Conservation (phyloP, 495 filamentous ascomycete genomes). For the Oidiodendron maius region DNA sequence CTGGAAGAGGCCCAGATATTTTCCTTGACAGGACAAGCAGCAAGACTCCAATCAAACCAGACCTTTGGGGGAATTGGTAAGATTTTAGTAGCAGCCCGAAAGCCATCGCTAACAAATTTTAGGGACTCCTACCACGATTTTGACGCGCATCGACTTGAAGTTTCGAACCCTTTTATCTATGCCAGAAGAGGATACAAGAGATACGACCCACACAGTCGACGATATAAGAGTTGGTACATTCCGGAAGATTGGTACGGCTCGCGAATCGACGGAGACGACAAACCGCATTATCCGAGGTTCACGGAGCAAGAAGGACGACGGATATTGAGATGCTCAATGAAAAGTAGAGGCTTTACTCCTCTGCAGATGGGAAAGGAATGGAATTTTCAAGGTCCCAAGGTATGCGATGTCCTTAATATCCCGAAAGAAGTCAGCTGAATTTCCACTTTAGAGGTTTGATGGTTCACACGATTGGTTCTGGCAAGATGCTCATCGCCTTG, state of each 20-base stretch:
- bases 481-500: slow-evolving; percentile 17
- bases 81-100: neutral
- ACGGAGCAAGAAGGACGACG: slow-evolving; percentile 1
- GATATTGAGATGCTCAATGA: neutral
- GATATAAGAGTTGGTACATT: slow-evolving; percentile 12
- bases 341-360: neutral
- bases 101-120: neutral
- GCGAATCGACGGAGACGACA: neutral
- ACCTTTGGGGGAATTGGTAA: slow-evolving; percentile 21
- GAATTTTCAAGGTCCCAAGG: slow-evolving; percentile 12
- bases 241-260: slow-evolving; percentile 7
- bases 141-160: neutral
- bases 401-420: neutral
- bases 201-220: slow-evolving; percentile 17
- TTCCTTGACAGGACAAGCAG: slow-evolving; percentile 24
- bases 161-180: neutral
- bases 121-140: slow-evolving; percentile 19
- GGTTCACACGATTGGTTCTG: slow-evolving; percentile 16
- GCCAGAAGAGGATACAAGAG: slow-evolving; percentile 12
- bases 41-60: slow-evolving; percentile 10
- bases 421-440: neutral
- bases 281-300: slow-evolving; percentile 9
- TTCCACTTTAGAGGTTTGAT: slow-evolving; percentile 11
- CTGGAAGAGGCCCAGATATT: slow-evolving; percentile 37
- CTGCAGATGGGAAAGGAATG: slow-evolving; percentile 14